phyloP scores from a whole-genome alignment of 1,139 yeast genomes.

The Kodamaea ohmeri region DNA sequence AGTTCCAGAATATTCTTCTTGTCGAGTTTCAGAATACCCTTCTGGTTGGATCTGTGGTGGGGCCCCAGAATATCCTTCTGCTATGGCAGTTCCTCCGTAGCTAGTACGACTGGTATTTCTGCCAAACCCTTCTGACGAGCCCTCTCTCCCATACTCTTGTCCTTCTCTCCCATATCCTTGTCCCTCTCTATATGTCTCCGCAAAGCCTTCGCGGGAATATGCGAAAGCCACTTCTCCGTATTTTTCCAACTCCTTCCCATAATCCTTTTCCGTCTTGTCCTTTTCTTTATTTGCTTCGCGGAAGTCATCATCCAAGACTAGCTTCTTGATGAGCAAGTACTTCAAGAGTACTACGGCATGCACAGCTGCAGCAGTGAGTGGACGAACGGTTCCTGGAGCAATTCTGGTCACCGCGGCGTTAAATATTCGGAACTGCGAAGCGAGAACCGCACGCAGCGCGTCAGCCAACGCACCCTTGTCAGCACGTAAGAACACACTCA shows the following conservation, averaged over 20 bases:
- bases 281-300: not conserved
- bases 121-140: no score
- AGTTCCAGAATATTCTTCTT: no score
- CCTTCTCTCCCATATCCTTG: no score
- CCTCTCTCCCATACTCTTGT: no score
- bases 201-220: not conserved
- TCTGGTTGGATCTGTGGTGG: no score
- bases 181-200: no score
- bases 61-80: no score
- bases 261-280: not conserved
- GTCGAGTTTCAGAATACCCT: no score
- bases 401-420: conserved; percentile 26
- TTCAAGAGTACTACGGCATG: conserved; percentile 35
- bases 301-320: conserved; percentile 12
- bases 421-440: conserved; percentile 35
- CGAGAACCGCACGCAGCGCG: conserved; percentile 18
- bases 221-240: not conserved
- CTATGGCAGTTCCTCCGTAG: no score
- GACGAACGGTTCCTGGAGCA: no score
- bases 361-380: conserved; percentile 26
- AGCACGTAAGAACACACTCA: conserved; percentile 21
- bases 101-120: no score
- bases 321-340: conserved; percentile 25
- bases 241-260: no score
- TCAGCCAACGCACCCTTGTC: conserved; percentile 13